Base-by-base conservation (phyloP, 2,329 filamentous ascomycete species). In the Tolypocladium endophyticum region DNA sequence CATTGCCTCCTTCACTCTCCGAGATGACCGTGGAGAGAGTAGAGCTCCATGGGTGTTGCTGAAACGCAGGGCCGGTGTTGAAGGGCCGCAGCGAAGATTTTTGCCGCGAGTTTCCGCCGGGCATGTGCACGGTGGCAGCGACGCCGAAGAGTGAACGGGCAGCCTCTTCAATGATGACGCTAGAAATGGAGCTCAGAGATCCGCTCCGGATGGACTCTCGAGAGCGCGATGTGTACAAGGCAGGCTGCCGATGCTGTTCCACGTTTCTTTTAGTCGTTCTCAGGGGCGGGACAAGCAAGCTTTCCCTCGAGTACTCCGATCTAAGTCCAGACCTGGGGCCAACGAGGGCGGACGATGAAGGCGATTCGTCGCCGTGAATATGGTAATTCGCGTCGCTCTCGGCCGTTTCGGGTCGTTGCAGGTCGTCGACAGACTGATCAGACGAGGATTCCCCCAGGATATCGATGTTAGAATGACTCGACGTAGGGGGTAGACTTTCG, bases 1-100 rank as follows among this genome's bases (percentile, higher is more conserved):
- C 74, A 67, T 79, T 84, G 41, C 72, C 76, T 52, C 72, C 76
- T 63, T 87, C 84, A 67, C 81, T 82, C 68, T 85, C 84, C 39
- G 84, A 87, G 70, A 81, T 75, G 62, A 87, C 84, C 53, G 84
- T 85, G 45, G 85, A 87, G 50, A 87, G 76, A 70, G 85, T 83
- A 53, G 81, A 81, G 71, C 83, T 85, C 83, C 83, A 86, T 77
- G 82, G 81, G 67, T 85, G 82, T 59, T 79, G 76, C 61, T 55
- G 59, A 14, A 43, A 23, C 35, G 36, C 23, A 14, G 56, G 28
- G 25, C 39, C 41, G 16, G 16, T 12, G 14, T 55, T 23, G 28
- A 39, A 20, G 16, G 35, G 54, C 30, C 45, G 58, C 9, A 41
- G 58, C 35, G 58, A 43, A 33, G 56, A 59, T 35, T 35, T 55